phyloP scores from a whole-genome alignment of 441 rosid genomes.

The Omphalea diandra region DNA sequence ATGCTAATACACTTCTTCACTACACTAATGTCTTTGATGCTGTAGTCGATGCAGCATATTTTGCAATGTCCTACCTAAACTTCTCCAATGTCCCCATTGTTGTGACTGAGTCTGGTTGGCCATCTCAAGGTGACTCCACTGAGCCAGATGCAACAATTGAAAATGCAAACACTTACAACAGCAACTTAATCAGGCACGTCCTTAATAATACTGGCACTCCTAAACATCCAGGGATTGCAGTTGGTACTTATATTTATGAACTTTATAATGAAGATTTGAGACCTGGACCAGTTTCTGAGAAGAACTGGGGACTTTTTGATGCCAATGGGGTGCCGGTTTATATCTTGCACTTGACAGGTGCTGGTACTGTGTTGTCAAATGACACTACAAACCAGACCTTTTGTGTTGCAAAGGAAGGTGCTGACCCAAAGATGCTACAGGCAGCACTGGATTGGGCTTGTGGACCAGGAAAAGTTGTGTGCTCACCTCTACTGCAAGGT shows the following conservation, averaged over 20 bases:
- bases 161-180: constrained; percentile 86
- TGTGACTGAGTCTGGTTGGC: constrained; percentile 93
- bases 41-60: constrained; percentile 82
- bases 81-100: constrained; percentile 72
- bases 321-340: constrained; percentile 67
- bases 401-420: constrained; percentile 69
- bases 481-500: constrained; percentile 70
- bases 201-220: constrained; percentile 89
- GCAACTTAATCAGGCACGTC: constrained; percentile 85
- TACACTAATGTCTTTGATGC: constrained; percentile 95
- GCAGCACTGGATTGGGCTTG: constrained; percentile 99
- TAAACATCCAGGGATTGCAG: constrained; percentile 67
- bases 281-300: constrained; percentile 65
- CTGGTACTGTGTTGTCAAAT: constrained; percentile 75
- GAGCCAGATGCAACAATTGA: constrained; percentile 76
- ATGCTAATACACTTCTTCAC: constrained; percentile 89
- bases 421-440: constrained; percentile 84
- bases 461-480: constrained; percentile 89
- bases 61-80: constrained; percentile 75
- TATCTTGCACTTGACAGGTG: constrained; percentile 69
- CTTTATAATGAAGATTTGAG: constrained; percentile 86
- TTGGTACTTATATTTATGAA: constrained; percentile 83
- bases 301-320: constrained; percentile 91
- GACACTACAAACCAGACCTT: constrained; percentile 94
- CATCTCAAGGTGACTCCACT: constrained; percentile 72